Evolutionary conservation across 768 basidiomycete genomes (phyloP), one percentile per base, ranked within the genome.

Genomic region (Piloderma croceum): DNA sequence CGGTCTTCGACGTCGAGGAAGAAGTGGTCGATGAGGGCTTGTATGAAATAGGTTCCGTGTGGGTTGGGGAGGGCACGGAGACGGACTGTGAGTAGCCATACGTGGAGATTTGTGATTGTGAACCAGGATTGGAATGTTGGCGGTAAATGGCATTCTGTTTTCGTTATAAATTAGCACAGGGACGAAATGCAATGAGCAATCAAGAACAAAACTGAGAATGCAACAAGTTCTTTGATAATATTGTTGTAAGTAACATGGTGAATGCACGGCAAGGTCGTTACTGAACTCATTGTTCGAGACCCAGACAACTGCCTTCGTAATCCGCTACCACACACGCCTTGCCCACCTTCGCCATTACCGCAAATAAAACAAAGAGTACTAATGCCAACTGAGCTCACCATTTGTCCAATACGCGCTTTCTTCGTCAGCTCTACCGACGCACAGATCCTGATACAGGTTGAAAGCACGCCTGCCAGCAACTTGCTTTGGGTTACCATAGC

Each of bases 91-190:
- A 93, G 77, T 49, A 97, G 70, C 85, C 92, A 93, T 35, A 97
- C 69, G 62, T 98, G 91, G 21, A 97, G 71, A 48, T 93, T 91
- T 21, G 90, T 90, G 37, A 96, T 66, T 4, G 88, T 89, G 65
- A 97, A 97, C 88, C 92, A 97, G 12, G 94, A 89, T 54, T 97
- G 93, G 62, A 94, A 96, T 0, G 94, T 96, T 10, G 83, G 84
- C 7, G 93, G 91, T 5, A 97, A 72, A 43, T 71, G 71, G 53
- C 88, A 94, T 44, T 78, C 93, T 96, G 51, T n/a, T n/a, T n/a
- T n/a, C n/a, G n/a, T n/a, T n/a, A n/a, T n/a, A n/a, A n/a, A n/a
- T n/a, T n/a, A 0, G 17, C 4, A 15, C 22, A 2, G 13, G 15
- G 31, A 39, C 40, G 24, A 41, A 21, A 38, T 31, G 38, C 43